Base-by-base conservation (phyloP, 148 eudicot species). In the Rhododendron williamsianum region DNA sequence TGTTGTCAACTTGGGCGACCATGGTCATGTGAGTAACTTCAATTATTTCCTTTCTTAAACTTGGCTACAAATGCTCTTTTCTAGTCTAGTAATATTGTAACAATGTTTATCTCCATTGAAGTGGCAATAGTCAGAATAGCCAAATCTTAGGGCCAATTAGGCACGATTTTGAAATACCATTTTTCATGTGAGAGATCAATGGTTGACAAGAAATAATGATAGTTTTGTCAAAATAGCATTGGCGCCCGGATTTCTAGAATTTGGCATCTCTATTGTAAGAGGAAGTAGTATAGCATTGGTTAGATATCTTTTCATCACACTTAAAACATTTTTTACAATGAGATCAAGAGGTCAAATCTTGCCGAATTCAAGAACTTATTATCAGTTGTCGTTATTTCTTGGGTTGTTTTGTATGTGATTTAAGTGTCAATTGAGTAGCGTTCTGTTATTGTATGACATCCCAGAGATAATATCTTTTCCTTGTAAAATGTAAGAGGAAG, bases 1-100 rank as follows among this genome's bases (percentile, higher is more conserved):
- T 86, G 98, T 96, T 67, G 99, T 95, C 80, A 96, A 95, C 81
- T 91, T 96, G 79, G 98, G 98, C 65, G 99, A 96, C 78, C 95
- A 94, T 90, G 98, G 98, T 30, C 97, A 96, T 89, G 88, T 86
- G 51, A 76, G 88, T 86, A 36, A 4, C 18, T 78, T n/a, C 9
- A 30, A 91, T 94, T 89, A 46, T 9, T 79, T 33, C 21, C 65
- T 23, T 43, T 25, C 58, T 18, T 19, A 5, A 30, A 12, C 2
- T 9, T 46, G 45, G 0, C 1, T 69, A 27, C 6, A 71, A 71
- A 71, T 71, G 36, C 41, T 35, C 38, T n/a, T 67, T 25, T 25
- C 30, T 63, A 63, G 15, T 25, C 30, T 63, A 63, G 15, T 12
- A 69, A 3, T 11, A 54, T 11, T 69, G 4, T 4, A 27, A 11